A percentile compares a stretch with the other conserved stretches of the same genome.
phyloP scores from a whole-genome alignment of 2,329 filamentous ascomycete genomes.

The Sporothrix protearum region DNA sequence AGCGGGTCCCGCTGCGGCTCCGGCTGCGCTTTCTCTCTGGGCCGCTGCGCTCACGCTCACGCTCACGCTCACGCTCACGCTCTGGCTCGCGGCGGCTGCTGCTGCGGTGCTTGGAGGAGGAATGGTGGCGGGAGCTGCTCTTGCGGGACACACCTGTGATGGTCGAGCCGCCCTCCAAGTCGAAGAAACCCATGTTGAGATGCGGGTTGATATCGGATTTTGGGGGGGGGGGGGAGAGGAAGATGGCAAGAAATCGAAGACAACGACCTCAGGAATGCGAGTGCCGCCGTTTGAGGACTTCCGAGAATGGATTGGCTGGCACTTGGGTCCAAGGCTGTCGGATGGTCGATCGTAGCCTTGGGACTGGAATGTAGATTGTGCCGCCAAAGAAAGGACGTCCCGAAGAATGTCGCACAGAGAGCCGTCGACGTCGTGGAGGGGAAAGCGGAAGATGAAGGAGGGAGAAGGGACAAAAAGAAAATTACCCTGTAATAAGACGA shows the following conservation, averaged over 20 bases:
- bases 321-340: not conserved
- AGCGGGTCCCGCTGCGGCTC: slow-evolving; percentile 34
- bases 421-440: not conserved
- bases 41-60: slow-evolving; percentile 28
- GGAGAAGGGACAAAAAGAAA: not conserved
- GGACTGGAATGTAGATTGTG: slow-evolving; percentile 12
- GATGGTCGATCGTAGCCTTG: not conserved
- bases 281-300: not conserved
- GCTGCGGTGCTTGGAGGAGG: slow-evolving; percentile 30
- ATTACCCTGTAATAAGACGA: not conserved
- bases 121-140: slow-evolving; percentile 28
- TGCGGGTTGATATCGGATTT: not conserved
- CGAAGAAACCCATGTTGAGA: slow-evolving; percentile 36
- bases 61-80: slow-evolving; percentile 29
- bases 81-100: not conserved
- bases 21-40: slow-evolving; percentile 35
- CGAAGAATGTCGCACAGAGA: not conserved
- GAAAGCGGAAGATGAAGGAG: not conserved
- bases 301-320: not conserved
- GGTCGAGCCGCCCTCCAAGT: slow-evolving; percentile 35
- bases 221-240: not conserved
- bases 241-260: no score
- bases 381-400: slow-evolving; percentile 7
- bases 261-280: not conserved
- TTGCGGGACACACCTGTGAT: slow-evolving; percentile 31